phyloP scores from a whole-genome alignment of 208 protist genomes.

The Trypanosoma boissoni region DNA sequence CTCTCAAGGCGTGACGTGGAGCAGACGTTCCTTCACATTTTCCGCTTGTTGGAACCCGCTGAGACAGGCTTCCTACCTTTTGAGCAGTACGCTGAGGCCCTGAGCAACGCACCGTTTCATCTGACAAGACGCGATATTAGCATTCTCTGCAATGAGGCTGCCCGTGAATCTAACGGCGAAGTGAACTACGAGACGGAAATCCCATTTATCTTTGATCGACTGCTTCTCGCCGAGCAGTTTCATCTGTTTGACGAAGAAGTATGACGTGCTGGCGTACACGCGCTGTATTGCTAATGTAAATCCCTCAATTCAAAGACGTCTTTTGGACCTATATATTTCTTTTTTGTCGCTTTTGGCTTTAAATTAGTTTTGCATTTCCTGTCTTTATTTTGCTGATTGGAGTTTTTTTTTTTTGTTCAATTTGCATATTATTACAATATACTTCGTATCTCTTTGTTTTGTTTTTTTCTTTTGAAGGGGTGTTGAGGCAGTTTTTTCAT shows the following conservation, averaged over 20 bases:
- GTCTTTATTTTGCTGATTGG: background rate
- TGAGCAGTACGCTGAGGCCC: conserved; percentile 50
- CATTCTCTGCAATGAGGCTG: conserved; percentile 65
- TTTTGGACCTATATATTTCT: conserved; percentile 3
- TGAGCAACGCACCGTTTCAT: conserved; percentile 74
- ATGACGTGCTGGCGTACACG: background rate
- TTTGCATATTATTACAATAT: too few relatives aligned
- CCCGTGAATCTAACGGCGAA: conserved; percentile 33
- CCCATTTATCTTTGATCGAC: conserved; percentile 62
- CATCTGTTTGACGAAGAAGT: conserved; percentile 53
- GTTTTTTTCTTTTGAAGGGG: too few relatives aligned
- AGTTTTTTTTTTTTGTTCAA: conserved; percentile 1
- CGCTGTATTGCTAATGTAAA: background rate
- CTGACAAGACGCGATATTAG: conserved; percentile 80
- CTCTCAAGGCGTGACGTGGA: conserved; percentile 74
- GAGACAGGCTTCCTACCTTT: conserved; percentile 58
- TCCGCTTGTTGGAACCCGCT: conserved; percentile 60
- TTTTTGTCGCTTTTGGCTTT: background rate
- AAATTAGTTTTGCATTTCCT: background rate
- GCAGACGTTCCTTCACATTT: conserved; percentile 71
- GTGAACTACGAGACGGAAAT: conserved; percentile 81
- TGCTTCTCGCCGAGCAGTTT: conserved; percentile 71
- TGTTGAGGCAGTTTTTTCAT: too few relatives aligned
- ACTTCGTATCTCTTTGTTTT: too few relatives aligned
- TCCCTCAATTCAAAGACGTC: background rate